Percentiles rank a stretch among this genome's conserved stretches.
These are phyloP conservation scores for Erodium moschatum DNA, from an alignment of 441 rosid genomes.

Conservation along the genomic window DNA sequence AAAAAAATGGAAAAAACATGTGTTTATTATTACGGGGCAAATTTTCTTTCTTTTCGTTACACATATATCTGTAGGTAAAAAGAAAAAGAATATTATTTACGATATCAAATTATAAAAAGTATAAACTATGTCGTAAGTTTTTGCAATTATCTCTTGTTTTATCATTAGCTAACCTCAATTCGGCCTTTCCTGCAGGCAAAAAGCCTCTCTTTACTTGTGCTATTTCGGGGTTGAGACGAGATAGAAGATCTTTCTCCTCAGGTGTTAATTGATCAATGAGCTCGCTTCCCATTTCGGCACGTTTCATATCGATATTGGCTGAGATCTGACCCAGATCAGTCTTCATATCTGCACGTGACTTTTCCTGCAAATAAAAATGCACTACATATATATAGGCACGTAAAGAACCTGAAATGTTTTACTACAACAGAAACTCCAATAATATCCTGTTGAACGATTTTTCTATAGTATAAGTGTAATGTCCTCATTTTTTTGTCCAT, in stretches of 20 bases:
- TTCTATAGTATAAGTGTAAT: no score
- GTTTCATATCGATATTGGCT: constrained; percentile 65
- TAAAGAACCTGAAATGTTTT: constrained; percentile 14
- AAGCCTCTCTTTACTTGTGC: constrained; percentile 58
- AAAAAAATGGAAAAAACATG: no score
- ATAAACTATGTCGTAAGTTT: no score
- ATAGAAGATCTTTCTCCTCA: constrained; percentile 61
- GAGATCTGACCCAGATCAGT: constrained; percentile 74
- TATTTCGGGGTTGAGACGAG: constrained; percentile 77
- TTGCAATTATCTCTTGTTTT: background rate
- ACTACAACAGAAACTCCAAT: no score
- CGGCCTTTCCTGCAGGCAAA: constrained; percentile 67
- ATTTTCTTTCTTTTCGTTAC: no score
- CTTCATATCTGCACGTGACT: constrained; percentile 64
- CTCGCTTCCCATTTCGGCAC: constrained; percentile 88
- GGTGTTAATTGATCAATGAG: constrained; percentile 89
- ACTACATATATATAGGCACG: constrained; percentile 11
- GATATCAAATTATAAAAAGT: no score
- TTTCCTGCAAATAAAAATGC: constrained; percentile 43
- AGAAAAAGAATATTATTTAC: no score
- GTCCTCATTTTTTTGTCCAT: no score
- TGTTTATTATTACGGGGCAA: no score
- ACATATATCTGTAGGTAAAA: no score
- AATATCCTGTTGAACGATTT: no score
- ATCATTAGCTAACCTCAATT: constrained; percentile 48